A percentile compares a stretch with the other conserved stretches of the same genome.
phyloP scores from a whole-genome alignment of 140 eudicot species.

The Cichorium intybus region DNA sequence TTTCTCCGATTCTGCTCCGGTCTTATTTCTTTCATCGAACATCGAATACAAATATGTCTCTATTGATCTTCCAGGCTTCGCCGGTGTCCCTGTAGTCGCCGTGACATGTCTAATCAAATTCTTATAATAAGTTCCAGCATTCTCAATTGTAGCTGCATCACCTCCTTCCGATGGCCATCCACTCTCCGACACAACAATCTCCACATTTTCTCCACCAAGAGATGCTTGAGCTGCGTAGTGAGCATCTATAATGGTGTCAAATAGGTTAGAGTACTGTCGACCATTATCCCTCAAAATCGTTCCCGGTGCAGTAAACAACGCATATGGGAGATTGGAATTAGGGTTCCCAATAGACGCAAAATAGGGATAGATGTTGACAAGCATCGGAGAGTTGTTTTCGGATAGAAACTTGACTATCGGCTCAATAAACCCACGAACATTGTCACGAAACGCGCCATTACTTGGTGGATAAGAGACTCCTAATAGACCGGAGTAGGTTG shows the following conservation, averaged over 20 bases:
- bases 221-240: conserved; percentile 43
- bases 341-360: conserved; percentile 34
- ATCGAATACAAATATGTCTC: conserved; percentile 46
- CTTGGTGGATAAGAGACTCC: conserved; percentile 35
- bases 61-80: conserved; percentile 31
- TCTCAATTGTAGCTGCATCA: conserved; percentile 4
- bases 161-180: conserved; percentile 50
- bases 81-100: conserved; percentile 32
- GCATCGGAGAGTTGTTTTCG: conserved; percentile 31
- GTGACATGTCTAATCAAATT: conserved; percentile 42
- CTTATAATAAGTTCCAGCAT: conserved; percentile 38
- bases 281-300: conserved; percentile 30
- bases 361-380: conserved; percentile 45
- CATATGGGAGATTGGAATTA: conserved; percentile 30
- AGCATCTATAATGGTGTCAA: conserved; percentile 46
- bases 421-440: conserved; percentile 17
- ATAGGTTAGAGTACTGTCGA: conserved; percentile 30
- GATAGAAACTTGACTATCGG: conserved; percentile 33
- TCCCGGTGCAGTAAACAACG: conserved; percentile 33
- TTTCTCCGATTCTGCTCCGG: conserved; percentile 12
- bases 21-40: conserved; percentile 40
- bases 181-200: conserved; percentile 49
- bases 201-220: conserved; percentile 30
- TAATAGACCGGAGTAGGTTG: conserved; percentile 33
- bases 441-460: conserved; percentile 9